Evolutionary conservation across 2,329 filamentous ascomycete species (phyloP).

Genomic region (Cladosporium phlei): DNA sequence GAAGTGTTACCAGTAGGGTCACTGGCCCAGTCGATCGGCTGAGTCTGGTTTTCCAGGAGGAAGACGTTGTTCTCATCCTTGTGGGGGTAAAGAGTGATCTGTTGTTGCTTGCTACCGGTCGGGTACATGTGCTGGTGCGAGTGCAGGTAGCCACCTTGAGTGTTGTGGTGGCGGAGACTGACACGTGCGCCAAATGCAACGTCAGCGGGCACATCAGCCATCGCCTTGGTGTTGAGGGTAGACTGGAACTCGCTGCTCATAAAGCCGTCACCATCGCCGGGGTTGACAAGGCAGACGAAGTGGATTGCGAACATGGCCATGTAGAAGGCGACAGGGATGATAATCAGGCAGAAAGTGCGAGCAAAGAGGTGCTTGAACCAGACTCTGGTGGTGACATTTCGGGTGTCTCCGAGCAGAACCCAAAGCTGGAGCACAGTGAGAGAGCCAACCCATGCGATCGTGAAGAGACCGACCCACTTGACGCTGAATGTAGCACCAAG

Average conservation of each 20-base stretch:
- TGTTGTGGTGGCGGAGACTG: conserved; percentile 87
- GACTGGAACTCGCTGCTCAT: conserved; percentile 99
- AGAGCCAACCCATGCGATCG: conserved; percentile 93
- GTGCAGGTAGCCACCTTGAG: conserved; percentile 94
- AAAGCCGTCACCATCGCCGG: conserved; percentile 95
- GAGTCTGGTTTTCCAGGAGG: conserved; percentile 92
- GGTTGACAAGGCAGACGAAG: conserved; percentile 88
- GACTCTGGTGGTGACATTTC: conserved; percentile 73
- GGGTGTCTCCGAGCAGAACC: conserved; percentile 85
- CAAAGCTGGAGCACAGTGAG: conserved; percentile 90
- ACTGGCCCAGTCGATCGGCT: conserved; percentile 60
- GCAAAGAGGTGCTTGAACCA: conserved; percentile 95
- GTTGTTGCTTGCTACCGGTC: conserved; percentile 94
- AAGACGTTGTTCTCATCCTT: conserved; percentile 98
- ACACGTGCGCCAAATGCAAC: conserved; percentile 84
- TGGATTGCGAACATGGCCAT: conserved; percentile 97
- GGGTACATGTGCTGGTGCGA: conserved; percentile 98
- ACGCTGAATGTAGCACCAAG: conserved; percentile 89
- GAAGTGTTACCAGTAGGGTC: conserved; percentile 54
- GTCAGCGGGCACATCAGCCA: conserved; percentile 92
- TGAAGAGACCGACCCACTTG: conserved; percentile 99
- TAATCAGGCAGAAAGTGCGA: conserved; percentile 81
- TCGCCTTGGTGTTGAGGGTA: conserved; percentile 90
- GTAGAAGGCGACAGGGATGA: conserved; percentile 86
- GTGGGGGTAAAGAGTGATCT: conserved; percentile 96